These are phyloP conservation scores for Aspergillus sp. DNA, from an alignment of 2,329 filamentous ascomycete genomes.

Conservation along the genomic window DNA sequence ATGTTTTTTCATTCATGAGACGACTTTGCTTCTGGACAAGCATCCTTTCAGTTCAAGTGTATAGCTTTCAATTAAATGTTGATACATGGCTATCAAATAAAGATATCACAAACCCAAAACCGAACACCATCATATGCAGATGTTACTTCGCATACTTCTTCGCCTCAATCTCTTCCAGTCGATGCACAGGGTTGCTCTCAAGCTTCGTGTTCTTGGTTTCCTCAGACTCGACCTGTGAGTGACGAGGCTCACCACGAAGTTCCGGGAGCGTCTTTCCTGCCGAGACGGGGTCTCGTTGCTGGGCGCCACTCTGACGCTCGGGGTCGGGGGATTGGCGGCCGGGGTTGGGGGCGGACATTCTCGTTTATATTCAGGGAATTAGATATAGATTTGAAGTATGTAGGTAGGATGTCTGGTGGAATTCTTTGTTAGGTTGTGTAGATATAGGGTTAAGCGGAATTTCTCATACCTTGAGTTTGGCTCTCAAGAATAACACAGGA, in stretches of 20 bases:
- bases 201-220: conserved; percentile 20
- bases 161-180: conserved; percentile 31
- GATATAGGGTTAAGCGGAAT: too few species aligned
- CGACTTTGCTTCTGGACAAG: neutral
- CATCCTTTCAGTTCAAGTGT: neutral
- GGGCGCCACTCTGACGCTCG: conserved; percentile 58
- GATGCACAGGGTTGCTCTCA: conserved; percentile 38
- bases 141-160: conserved; percentile 23
- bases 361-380: conserved; percentile 3
- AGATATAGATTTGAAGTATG: neutral
- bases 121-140: too few species aligned
- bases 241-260: conserved; percentile 32
- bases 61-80: neutral
- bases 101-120: too few species aligned
- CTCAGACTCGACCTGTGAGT: conserved; percentile 20
- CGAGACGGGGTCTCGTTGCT: conserved; percentile 55
- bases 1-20: neutral
- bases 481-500: too few species aligned
- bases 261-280: conserved; percentile 54
- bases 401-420: neutral
- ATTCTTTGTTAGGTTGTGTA: too few species aligned
- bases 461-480: too few species aligned
- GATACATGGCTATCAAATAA: neutral
- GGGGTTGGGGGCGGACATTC: conserved; percentile 56
- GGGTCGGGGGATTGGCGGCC: conserved; percentile 74